Percentiles rank a stretch among this genome's conserved stretches.
Conservation (phyloP, 2,329 filamentous ascomycete species). For the Fusarium odoratissimum region DNA sequence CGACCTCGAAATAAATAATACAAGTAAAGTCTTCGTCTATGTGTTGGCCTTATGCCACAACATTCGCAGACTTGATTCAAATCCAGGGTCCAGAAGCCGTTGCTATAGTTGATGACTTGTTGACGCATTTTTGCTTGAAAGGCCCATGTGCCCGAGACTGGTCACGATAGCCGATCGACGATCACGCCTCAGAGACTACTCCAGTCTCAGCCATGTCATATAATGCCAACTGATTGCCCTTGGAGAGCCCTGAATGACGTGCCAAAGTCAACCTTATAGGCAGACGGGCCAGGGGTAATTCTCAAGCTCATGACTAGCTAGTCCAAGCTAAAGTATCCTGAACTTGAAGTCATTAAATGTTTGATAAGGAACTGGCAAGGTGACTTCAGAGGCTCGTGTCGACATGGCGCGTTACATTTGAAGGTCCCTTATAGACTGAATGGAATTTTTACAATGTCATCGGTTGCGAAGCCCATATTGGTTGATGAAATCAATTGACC, state of each 20-base stretch:
- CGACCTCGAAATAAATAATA: neutral
- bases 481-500: neutral
- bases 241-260: slow-evolving; percentile 30
- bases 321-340: slow-evolving; percentile 16
- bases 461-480: neutral
- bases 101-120: neutral
- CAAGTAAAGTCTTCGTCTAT: neutral
- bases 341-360: slow-evolving; percentile 17
- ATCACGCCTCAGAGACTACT: slow-evolving; percentile 31
- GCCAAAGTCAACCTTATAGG: slow-evolving; percentile 12
- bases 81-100: neutral
- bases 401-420: neutral
- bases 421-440: neutral
- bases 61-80: neutral
- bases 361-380: neutral
- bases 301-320: slow-evolving; percentile 28
- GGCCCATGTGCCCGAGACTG: slow-evolving; percentile 21
- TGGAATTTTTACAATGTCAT: neutral
- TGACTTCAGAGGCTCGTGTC: neutral
- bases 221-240: slow-evolving; percentile 2
- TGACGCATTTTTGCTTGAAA: slow-evolving; percentile 24
- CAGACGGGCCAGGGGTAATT: neutral
- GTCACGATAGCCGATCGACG: slow-evolving; percentile 44
- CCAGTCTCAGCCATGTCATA: slow-evolving; percentile 18
- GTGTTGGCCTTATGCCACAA: neutral